A percentile compares a stretch with the other conserved stretches of the same genome.
phyloP scores from a whole-genome alignment of 164 flowering plant genomes.

The Berberis vulgaris region DNA sequence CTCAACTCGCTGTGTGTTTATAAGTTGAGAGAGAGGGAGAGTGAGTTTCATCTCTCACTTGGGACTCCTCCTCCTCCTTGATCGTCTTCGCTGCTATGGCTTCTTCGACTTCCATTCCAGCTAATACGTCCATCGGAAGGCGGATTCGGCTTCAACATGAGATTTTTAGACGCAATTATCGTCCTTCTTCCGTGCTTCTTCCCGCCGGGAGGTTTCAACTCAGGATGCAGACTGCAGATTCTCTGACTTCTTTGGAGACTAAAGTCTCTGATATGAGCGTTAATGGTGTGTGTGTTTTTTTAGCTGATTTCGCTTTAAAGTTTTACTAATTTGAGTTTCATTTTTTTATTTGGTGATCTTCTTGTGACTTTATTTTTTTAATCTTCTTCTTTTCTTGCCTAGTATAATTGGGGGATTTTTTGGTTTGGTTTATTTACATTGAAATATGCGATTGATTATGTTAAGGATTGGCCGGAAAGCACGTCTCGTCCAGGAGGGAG shows the following conservation, averaged over 20 bases:
- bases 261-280: slow-evolving; percentile 79
- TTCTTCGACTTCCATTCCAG: slow-evolving; percentile 25
- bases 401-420: too few relatives aligned
- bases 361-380: background rate
- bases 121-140: slow-evolving; percentile 17
- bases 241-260: slow-evolving; percentile 38
- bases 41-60: background rate
- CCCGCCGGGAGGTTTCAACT: slow-evolving; percentile 8
- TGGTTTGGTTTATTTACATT: too few relatives aligned
- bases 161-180: slow-evolving; percentile 16
- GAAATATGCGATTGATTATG: too few relatives aligned
- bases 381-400: too few relatives aligned
- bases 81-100: slow-evolving; percentile 17
- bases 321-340: background rate
- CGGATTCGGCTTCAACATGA: slow-evolving; percentile 12
- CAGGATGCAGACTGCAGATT: slow-evolving; percentile 34
- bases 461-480: too few relatives aligned
- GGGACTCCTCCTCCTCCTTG: background rate
- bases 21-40: background rate
- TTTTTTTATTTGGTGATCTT: background rate
- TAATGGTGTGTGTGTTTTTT: slow-evolving; percentile 41
- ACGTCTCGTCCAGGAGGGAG: too few relatives aligned
- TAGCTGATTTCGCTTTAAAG: background rate
- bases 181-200: slow-evolving; percentile 6
- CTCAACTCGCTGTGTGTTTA: background rate